Evolutionary conservation across 495 filamentous ascomycete genomes (phyloP).

Genomic region (Hyaloscypha bicolor): DNA sequence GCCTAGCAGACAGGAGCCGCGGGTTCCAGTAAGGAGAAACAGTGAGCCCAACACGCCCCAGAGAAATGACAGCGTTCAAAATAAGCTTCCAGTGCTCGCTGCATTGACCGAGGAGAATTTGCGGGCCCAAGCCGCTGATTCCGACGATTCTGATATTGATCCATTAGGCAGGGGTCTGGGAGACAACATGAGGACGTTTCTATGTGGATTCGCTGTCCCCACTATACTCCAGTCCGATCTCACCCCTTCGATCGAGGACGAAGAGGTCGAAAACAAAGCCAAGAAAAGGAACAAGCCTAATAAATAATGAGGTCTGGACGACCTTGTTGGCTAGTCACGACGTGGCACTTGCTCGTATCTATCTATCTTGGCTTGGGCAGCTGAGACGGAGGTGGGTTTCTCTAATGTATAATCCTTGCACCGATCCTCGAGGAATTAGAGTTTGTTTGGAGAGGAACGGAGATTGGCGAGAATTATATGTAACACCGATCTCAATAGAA

Average conservation of each 20-base stretch:
- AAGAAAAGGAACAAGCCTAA: not conserved
- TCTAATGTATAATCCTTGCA: no score
- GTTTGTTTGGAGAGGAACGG: not conserved
- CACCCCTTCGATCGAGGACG: not conserved
- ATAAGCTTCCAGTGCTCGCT: not conserved
- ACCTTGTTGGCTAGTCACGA: not conserved
- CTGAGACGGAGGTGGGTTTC: no score
- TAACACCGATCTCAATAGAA: not conserved
- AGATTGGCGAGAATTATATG: not conserved
- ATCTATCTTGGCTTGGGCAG: no score
- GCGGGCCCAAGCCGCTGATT: not conserved
- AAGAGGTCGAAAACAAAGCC: not conserved
- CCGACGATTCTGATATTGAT: not conserved
- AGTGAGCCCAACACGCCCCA: not conserved
- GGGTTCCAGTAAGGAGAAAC: not conserved
- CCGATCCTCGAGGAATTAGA: not conserved
- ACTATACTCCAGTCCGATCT: not conserved
- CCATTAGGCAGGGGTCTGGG: slow-evolving; percentile 3
- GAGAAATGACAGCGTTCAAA: not conserved
- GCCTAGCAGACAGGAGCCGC: not conserved
- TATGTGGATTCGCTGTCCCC: slow-evolving; percentile 4
- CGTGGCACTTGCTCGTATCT: no score
- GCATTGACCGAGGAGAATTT: slow-evolving; percentile 5
- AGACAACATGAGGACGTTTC: slow-evolving; percentile 15
- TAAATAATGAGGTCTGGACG: not conserved